Evolutionary conservation across 139 green algal species (phyloP), one percentile per base, ranked within the genome.

Genomic region (Chlorella sp.): DNA sequence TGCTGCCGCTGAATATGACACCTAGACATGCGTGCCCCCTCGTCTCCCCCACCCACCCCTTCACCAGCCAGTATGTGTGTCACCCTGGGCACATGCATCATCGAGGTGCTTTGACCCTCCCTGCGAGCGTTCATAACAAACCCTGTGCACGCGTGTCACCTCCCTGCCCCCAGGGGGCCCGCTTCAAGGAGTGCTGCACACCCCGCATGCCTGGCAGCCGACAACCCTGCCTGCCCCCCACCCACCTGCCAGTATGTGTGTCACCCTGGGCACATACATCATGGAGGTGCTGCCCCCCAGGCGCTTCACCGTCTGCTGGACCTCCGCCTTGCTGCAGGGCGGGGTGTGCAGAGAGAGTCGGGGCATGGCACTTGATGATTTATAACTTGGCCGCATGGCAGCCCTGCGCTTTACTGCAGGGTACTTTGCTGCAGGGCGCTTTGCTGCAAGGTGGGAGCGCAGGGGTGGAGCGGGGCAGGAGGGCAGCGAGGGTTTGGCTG

Each of bases 291-390:
- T 36, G 48, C 85, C 85, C 0, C 85, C 85, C 71, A 89, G 71
- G 69, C 53, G 40, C 85, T 89, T 85, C 53, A 89, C 86, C 30
- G 85, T 32, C 71, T 68, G 64, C 84, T 92, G 60, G 84, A 89
- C 34, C 40, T 89, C 69, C 57, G 39, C 60, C 42, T 64, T 75
- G 76, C 76, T 80, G 64, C 76, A 83, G 22, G 21, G 64, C 5
- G 64, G 22, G 64, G 64, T 18, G 64, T 2, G 64, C 11, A 18
- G 64, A 9, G 64, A 2, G 21, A 4, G 64, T 12, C 64, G 64
- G 21, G 64, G 64, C 64, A 71, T 9, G 21, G 21, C 1, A 57
- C 39, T 30, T 22, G 12, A 57, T n/a, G 32, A 16, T 22, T n/a
- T n/a, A 57, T 19, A 34, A 37, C n/a, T n/a, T n/a, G 21, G 64